phyloP scores from a whole-genome alignment of 768 basidiomycete genomes.

The Saitozyma sp. region DNA sequence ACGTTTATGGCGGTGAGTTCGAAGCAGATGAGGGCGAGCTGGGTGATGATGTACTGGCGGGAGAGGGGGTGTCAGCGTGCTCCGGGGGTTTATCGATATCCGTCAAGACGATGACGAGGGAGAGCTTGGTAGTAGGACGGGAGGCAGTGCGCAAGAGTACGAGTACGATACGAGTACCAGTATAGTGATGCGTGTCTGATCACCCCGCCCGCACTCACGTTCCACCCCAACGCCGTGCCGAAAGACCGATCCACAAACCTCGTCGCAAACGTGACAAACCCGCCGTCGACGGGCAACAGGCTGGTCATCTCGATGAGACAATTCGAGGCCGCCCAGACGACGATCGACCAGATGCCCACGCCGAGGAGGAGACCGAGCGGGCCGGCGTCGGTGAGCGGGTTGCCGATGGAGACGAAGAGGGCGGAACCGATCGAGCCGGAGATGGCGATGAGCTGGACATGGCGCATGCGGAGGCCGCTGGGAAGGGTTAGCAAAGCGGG shows the following conservation, averaged over 20 bases:
- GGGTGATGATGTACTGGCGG: conserved; percentile 21
- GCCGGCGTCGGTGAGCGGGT: conserved; percentile 22
- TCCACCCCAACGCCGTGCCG: conserved; percentile 38
- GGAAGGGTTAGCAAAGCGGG: too few species aligned
- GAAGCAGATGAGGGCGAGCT: conserved; percentile 29
- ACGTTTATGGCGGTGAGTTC: conserved; percentile 34
- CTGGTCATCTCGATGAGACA: conserved; percentile 32
- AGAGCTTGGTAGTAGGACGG: neutral
- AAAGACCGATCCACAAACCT: conserved; percentile 28
- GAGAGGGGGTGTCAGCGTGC: neutral
- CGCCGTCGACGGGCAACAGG: conserved; percentile 28
- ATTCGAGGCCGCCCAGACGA: conserved; percentile 22
- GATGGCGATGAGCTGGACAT: conserved; percentile 41
- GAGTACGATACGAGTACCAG: too few species aligned
- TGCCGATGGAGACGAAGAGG: conserved; percentile 28
- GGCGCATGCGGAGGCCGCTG: conserved; percentile 32
- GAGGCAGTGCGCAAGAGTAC: too few species aligned
- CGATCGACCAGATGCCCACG: conserved; percentile 17
- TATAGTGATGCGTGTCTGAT: too few species aligned
- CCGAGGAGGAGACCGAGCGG: conserved; percentile 33
- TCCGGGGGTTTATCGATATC: neutral
- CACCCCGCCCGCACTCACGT: conserved; percentile 7
- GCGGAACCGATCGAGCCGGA: conserved; percentile 34
- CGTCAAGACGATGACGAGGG: neutral
- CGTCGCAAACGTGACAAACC: conserved; percentile 25